These are phyloP conservation scores for Beauveria pseudobassiana DNA, from an alignment of 2,329 filamentous ascomycete species.

Conservation along the genomic window DNA sequence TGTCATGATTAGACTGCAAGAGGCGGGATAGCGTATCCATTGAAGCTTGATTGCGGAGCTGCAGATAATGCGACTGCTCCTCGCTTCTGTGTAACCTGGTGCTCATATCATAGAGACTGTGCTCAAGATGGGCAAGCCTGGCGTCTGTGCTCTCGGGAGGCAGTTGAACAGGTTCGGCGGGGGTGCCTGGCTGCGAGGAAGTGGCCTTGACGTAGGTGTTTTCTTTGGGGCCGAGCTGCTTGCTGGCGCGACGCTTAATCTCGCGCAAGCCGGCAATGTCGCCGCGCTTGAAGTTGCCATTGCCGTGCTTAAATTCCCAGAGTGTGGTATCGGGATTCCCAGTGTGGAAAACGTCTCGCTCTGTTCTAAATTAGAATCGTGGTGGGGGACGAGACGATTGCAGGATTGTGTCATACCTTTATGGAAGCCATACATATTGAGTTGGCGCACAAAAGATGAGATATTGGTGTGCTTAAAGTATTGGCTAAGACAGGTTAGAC, in stretches of 20 bases:
- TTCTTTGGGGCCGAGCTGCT: constrained; percentile 89
- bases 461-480: constrained; percentile 99
- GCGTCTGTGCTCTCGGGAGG: constrained; percentile 69
- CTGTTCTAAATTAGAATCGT: constrained; percentile 37
- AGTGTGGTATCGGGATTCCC: constrained; percentile 86
- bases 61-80: constrained; percentile 72
- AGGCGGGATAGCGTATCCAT: constrained; percentile 70
- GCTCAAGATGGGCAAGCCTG: constrained; percentile 68
- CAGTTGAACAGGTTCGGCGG: constrained; percentile 68
- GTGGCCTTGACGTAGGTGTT: constrained; percentile 72
- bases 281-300: constrained; percentile 92
- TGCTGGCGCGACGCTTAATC: constrained; percentile 89
- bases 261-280: constrained; percentile 86
- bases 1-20: constrained; percentile 73
- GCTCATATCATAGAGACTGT: constrained; percentile 74
- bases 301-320: constrained; percentile 99
- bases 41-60: constrained; percentile 71
- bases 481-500: constrained; percentile 51
- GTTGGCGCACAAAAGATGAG: constrained; percentile 91
- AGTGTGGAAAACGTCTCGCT: constrained; percentile 97
- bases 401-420: constrained; percentile 59
- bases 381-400: background rate
- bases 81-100: constrained; percentile 72
- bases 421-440: constrained; percentile 99
- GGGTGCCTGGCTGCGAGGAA: constrained; percentile 73